Base-by-base conservation (phyloP, 306 rosid species). In the Coriaria nepalensis region DNA sequence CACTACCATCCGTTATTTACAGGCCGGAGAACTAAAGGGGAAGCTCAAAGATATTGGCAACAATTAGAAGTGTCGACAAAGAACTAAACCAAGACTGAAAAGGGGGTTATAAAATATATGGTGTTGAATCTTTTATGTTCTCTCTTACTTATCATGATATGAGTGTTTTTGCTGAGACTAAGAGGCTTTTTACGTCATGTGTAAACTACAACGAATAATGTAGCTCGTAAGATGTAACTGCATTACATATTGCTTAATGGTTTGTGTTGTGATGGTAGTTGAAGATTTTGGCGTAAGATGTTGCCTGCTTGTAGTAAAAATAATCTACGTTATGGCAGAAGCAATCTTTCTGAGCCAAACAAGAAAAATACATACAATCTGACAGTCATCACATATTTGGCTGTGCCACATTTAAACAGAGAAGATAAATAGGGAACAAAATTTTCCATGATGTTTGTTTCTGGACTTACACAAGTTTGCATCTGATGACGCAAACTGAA, bases 1-100 rank as follows among this genome's bases (percentile, higher is more conserved):
- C 10, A 7, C 15, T 20, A 33, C 63, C 11, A 33, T 55, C 50
- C 56, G 47, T 36, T 55, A 39, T 44, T 4, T 73, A 70, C 53
- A 84, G 97, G 66, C 32, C 6, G 97, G 94, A 10, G 84, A 80
- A 44, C 50, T 80, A 48, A 76, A 76, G 76, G 78, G 73, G 40
- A 73, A 65, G 66, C 77, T 76, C 29, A 60, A 70, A 40, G 84
- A 68, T 48, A 13, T 76, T 7, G 35, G 55, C 3, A 56, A 53
- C 46, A 47, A 52, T 47, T 45, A 58, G 56, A 59, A 66, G 59
- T 53, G 67, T 57, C 55, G 55, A 54, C 62, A 42, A 66, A 49
- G 29, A 32, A 33, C n/a, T 45, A 42, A 45, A 49, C 35, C 37
- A 3, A 20, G 29, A 20, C 29, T 20, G 29, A 20, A 20, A 20